These are phyloP conservation scores for Nyctanthes arbortristis DNA, from an alignment of 257 asterid species.

Conservation along the genomic window DNA sequence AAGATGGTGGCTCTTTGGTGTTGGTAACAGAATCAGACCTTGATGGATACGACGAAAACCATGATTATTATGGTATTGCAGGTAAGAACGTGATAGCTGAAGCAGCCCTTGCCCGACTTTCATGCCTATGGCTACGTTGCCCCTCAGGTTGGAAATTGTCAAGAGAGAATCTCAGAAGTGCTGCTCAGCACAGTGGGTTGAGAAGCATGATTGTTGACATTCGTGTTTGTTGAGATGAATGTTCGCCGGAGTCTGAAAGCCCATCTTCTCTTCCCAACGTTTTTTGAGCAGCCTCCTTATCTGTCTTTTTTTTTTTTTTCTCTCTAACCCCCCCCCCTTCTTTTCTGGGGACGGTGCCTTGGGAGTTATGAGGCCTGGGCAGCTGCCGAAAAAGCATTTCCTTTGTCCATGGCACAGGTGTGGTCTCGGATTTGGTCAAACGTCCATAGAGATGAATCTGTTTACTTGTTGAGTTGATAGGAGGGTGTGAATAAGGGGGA, in stretches of 20 bases:
- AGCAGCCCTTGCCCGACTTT: neutral
- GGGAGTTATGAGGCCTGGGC: slow-evolving; percentile 27
- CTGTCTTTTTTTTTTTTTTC: neutral
- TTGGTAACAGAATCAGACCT: neutral
- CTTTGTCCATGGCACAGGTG: neutral
- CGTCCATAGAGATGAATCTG: slow-evolving; percentile 26
- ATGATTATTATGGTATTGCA: neutral
- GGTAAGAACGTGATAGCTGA: neutral
- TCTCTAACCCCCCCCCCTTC: slow-evolving; percentile 6
- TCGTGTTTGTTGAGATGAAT: slow-evolving; percentile 52
- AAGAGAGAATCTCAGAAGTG: slow-evolving; percentile 7
- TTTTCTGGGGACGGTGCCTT: slow-evolving; percentile 18
- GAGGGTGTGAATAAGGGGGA: neutral
- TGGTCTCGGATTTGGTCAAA: neutral
- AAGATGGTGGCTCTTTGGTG: neutral
- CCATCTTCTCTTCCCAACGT: slow-evolving; percentile 6
- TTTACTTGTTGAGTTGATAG: slow-evolving; percentile 30
- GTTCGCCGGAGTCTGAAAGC: neutral
- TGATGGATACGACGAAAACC: neutral
- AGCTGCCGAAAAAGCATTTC: slow-evolving; percentile 35
- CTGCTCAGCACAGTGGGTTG: slow-evolving; percentile 26
- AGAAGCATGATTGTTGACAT: slow-evolving; percentile 54
- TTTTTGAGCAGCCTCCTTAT: slow-evolving; percentile 2
- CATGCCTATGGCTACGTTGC: neutral
- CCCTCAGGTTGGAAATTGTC: neutral